These are phyloP conservation scores for Blastomyces percursus DNA, from an alignment of 2,329 filamentous ascomycete species.

Conservation along the genomic window DNA sequence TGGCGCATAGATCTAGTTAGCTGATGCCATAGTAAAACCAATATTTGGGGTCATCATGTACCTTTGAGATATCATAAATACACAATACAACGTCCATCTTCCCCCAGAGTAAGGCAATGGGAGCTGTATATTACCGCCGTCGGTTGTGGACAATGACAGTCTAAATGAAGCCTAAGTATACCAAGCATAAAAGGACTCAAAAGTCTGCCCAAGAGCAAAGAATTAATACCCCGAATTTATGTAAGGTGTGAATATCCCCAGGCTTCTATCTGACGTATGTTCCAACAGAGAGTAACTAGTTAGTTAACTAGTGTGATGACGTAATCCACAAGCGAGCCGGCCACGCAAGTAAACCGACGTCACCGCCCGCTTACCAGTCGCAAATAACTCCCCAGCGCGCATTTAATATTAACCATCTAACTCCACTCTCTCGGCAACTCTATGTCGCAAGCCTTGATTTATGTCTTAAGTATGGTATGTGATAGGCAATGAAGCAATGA, in stretches of 20 bases:
- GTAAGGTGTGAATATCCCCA: background rate
- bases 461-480: background rate
- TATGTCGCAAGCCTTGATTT: background rate
- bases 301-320: no score
- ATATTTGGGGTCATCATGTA: conserved; percentile 14
- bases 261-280: background rate
- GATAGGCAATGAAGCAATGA: background rate
- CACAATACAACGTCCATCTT: conserved; percentile 66
- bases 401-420: background rate
- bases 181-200: background rate
- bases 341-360: no score
- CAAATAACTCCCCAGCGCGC: background rate
- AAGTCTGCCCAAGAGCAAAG: background rate
- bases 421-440: background rate
- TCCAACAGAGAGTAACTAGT: background rate
- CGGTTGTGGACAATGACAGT: background rate
- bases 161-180: background rate
- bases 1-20: conserved; percentile 18
- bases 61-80: conserved; percentile 64
- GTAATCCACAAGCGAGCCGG: no score
- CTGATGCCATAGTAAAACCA: background rate
- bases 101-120: background rate
- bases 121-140: background rate
- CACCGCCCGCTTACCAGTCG: background rate
- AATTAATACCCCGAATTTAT: background rate